Evolutionary conservation across 208 protist genomes (phyloP).

Genomic region (Leishmania turanica): DNA sequence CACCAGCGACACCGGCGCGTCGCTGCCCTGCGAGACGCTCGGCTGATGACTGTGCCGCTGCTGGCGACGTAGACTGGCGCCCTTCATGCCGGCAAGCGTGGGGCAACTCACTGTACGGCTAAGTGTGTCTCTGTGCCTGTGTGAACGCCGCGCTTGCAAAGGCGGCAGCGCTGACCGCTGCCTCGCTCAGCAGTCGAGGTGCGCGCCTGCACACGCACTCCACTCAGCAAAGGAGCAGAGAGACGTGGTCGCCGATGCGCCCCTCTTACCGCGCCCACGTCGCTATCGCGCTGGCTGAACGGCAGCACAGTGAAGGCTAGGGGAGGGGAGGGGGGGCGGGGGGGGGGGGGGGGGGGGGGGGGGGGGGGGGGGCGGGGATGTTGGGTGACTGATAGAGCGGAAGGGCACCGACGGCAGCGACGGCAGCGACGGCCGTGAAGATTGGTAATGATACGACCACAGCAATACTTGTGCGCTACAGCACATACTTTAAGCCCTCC

Average conservation of each 20-base stretch:
- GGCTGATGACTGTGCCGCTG: constrained; percentile 43
- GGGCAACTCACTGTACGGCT: not conserved
- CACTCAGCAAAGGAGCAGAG: not conserved
- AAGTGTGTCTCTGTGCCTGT: not conserved
- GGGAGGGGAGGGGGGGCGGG: no score
- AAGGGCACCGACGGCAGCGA: not conserved
- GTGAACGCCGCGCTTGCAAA: not conserved
- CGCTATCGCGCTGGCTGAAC: not conserved
- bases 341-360: no score
- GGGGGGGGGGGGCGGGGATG: not conserved
- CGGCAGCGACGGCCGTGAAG: no score
- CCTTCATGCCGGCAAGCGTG: constrained; percentile 19
- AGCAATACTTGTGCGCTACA: no score
- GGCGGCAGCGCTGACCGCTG: not conserved
- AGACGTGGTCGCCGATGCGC: not conserved
- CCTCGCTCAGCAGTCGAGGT: not conserved
- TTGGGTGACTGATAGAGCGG: not conserved
- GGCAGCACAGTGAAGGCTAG: not conserved
- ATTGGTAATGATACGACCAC: no score
- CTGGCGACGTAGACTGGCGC: constrained; percentile 43
- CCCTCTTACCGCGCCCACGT: not conserved
- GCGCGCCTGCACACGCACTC: not conserved
- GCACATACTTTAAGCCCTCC: no score
- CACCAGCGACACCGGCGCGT: constrained; percentile 69
- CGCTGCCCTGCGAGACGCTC: constrained; percentile 34